A percentile compares a stretch with the other conserved stretches of the same genome.
Evolutionary conservation across 179 eudicot species (phyloP).

Genomic region (Dionaea muscipula): DNA sequence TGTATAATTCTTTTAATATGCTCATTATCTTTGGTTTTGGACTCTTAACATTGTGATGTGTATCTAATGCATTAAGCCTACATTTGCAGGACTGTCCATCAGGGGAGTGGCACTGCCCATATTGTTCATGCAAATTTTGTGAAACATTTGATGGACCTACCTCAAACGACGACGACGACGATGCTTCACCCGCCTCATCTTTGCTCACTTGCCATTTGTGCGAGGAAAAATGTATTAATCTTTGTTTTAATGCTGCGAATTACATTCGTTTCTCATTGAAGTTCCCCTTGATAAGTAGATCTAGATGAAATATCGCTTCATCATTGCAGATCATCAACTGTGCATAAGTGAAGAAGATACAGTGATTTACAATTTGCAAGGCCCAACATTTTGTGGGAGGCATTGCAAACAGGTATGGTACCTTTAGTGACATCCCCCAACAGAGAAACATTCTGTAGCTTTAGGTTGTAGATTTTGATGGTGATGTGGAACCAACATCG

Average conservation of each 20-base stretch:
- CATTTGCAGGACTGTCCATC: slow-evolving; percentile 60
- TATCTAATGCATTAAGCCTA: background rate
- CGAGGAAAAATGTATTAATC: slow-evolving; percentile 60
- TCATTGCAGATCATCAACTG: slow-evolving; percentile 45
- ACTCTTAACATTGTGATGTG: background rate
- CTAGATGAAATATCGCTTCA: slow-evolving; percentile 9
- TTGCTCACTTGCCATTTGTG: slow-evolving; percentile 60
- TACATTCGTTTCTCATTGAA: background rate
- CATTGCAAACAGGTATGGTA: slow-evolving; percentile 68
- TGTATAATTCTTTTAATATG: background rate
- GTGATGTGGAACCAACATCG: too few relatives aligned
- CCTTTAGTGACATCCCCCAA: too few relatives aligned
- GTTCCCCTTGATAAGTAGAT: slow-evolving; percentile 7
- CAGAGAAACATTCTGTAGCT: too few relatives aligned
- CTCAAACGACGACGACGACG: slow-evolving; percentile 20
- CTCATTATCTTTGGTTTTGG: slow-evolving; percentile 1
- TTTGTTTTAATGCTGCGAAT: background rate
- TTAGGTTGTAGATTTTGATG: too few relatives aligned
- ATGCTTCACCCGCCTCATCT: slow-evolving; percentile 18
- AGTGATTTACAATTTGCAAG: slow-evolving; percentile 13
- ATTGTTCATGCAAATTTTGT: slow-evolving; percentile 86
- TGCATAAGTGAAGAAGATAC: slow-evolving; percentile 32
- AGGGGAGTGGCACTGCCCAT: slow-evolving; percentile 85
- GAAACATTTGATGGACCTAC: slow-evolving; percentile 29
- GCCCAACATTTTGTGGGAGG: slow-evolving; percentile 50